These are phyloP conservation scores for Podila clonocystis DNA, from an alignment of 192 early-diverging fungal genomes.

Conservation along the genomic window DNA sequence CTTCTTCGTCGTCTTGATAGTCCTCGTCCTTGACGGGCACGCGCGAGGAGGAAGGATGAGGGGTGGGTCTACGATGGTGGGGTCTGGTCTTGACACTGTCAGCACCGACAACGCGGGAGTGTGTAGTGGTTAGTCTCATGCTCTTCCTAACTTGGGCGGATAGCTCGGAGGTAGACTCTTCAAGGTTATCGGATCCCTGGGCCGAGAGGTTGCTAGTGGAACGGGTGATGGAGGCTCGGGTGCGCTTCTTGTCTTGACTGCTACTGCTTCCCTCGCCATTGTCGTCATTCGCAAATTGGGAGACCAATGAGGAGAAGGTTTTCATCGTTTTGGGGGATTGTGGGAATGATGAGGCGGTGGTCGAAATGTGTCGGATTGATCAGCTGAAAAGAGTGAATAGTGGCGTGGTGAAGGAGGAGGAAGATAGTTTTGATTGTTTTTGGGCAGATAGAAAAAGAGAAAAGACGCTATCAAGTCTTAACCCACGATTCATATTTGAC, in stretches of 20 bases:
- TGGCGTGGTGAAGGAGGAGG: neutral
- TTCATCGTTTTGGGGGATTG: conserved; percentile 2
- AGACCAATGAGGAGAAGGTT: conserved; percentile 21
- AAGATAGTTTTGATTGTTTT: neutral
- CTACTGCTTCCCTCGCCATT: neutral
- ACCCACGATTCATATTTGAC: no score
- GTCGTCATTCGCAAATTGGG: conserved; percentile 32
- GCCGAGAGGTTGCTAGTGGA: neutral
- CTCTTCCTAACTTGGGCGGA: conserved; percentile 30
- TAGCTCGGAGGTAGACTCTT: neutral
- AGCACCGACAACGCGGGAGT: conserved; percentile 20
- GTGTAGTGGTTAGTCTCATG: conserved; percentile 14
- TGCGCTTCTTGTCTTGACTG: conserved; percentile 21
- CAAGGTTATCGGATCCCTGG: neutral
- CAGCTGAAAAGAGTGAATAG: neutral
- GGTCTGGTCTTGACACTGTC: conserved; percentile 37
- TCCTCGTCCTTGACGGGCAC: neutral
- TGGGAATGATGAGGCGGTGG: neutral
- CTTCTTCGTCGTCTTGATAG: neutral
- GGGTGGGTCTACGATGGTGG: conserved; percentile 11
- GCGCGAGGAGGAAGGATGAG: neutral
- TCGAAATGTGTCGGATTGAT: no score
- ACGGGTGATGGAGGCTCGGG: conserved; percentile 1
- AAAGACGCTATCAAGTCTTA: no score
- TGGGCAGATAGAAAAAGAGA: no score